Conservation (phyloP, 1,139 yeast species). For the Nakaseomyces nivariensis region DNA sequence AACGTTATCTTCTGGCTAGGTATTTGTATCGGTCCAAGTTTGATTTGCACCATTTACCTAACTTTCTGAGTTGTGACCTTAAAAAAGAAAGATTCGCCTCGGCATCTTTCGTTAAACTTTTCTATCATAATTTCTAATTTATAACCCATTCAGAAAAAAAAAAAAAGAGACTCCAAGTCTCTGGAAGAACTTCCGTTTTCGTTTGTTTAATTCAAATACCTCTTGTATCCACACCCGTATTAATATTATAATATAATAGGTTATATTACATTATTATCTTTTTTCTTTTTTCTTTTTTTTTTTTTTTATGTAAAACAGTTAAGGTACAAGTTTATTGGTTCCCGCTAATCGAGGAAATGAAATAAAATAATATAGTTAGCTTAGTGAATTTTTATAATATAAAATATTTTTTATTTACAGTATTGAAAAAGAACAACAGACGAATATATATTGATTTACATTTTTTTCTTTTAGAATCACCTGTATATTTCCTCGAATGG, state of each 20-base stretch:
- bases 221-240: neutral
- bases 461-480: slow-evolving; percentile 2
- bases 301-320: no score
- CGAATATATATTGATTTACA: neutral
- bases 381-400: no score
- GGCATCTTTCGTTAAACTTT: neutral
- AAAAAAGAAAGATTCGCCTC: neutral
- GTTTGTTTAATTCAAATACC: neutral
- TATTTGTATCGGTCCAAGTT: slow-evolving; percentile 79
- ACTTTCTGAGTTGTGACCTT: slow-evolving; percentile 43
- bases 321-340: no score
- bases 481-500: slow-evolving; percentile 85
- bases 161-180: no score
- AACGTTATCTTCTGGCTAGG: slow-evolving; percentile 89
- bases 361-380: no score
- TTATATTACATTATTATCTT: no score
- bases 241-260: no score
- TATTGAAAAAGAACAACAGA: neutral
- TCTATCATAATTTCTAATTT: neutral
- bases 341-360: no score
- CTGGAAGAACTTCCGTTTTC: no score
- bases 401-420: neutral
- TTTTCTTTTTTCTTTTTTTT: no score
- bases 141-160: neutral
- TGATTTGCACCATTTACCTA: slow-evolving; percentile 76